Base-by-base conservation (phyloP, 345 rosid species). In the Populus davidiana region DNA sequence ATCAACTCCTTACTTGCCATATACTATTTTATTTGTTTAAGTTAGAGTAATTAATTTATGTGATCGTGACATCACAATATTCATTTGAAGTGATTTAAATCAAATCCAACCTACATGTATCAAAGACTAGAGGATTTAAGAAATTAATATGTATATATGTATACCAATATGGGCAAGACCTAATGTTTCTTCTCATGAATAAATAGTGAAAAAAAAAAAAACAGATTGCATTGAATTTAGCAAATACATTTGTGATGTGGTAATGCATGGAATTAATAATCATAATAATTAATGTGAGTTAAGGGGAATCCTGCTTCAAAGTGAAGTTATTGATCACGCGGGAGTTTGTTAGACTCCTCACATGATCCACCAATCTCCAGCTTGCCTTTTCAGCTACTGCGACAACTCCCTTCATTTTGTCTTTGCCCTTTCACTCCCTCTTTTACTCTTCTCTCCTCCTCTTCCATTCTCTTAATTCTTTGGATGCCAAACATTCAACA, bases 361-460 rank as follows among this genome's bases (percentile, higher is more conserved):
- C 90, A 84, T 84, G 87, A 84, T 84, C 82, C 87, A 36, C 85
- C 76, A 59, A 74, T 74, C 75, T 77, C 44, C 80, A 49, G 39
- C 66, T 59, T 74, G 31, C 74, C 79, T 86, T 82, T 81, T 74
- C 78, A 65, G 67, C 54, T 73, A 80, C 23, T 6, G 70, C 72
- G 85, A 83, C 86, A n/a, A 66, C 76, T 59, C 73, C 62, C 66
- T 35, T 44, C 49, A 0, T 38, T 49, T 33, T 5, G 39, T 21
- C 59, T 70, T 61, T 8, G 36, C 39, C 54, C 2, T 21, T 25
- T 66, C 16, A 1, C 27, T 36, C 16, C n/a, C 23, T 18, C 16
- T 31, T 9, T 23, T 54, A 10, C 6, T 52, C 49, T 36, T 71
- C 1, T 12, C 13, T 23, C 8, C 63, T 23, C 12, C 18, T 29